Conservation (phyloP, 2,329 filamentous ascomycete genomes). For the Diplocarpon mali region DNA sequence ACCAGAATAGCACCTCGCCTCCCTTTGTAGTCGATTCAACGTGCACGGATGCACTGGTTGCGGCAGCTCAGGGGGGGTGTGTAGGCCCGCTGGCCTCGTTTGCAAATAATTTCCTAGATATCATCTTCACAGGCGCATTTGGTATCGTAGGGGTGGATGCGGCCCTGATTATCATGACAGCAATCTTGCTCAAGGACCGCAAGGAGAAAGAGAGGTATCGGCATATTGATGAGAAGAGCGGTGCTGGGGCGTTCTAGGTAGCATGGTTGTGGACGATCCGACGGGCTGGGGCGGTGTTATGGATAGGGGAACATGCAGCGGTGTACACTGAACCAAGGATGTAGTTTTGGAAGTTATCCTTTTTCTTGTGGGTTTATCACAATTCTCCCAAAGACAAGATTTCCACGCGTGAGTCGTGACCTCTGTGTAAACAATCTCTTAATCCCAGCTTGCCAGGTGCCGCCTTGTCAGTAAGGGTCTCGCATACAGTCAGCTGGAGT, state of each 20-base stretch:
- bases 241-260: slow-evolving; percentile 38
- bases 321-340: too few relatives aligned
- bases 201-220: slow-evolving; percentile 70
- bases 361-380: too few relatives aligned
- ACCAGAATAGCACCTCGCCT: slow-evolving; percentile 59
- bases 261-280: not conserved
- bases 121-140: slow-evolving; percentile 70
- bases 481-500: too few relatives aligned
- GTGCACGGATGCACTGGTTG: slow-evolving; percentile 60
- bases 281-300: too few relatives aligned
- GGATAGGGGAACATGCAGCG: not conserved
- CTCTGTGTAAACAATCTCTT: too few relatives aligned
- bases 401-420: too few relatives aligned
- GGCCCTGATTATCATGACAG: slow-evolving; percentile 57
- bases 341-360: too few relatives aligned
- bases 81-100: slow-evolving; percentile 55
- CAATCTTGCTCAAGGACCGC: slow-evolving; percentile 69
- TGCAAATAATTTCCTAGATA: slow-evolving; percentile 60
- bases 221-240: slow-evolving; percentile 71
- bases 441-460: too few relatives aligned
- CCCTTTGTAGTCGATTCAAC: slow-evolving; percentile 58
- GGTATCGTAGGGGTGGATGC: slow-evolving; percentile 66
- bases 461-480: too few relatives aligned
- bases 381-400: too few relatives aligned
- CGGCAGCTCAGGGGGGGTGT: slow-evolving; percentile 60